Percentiles rank a stretch among this genome's conserved stretches.
Conservation (phyloP, 306 rosid species). For the Rosa chinensis region DNA sequence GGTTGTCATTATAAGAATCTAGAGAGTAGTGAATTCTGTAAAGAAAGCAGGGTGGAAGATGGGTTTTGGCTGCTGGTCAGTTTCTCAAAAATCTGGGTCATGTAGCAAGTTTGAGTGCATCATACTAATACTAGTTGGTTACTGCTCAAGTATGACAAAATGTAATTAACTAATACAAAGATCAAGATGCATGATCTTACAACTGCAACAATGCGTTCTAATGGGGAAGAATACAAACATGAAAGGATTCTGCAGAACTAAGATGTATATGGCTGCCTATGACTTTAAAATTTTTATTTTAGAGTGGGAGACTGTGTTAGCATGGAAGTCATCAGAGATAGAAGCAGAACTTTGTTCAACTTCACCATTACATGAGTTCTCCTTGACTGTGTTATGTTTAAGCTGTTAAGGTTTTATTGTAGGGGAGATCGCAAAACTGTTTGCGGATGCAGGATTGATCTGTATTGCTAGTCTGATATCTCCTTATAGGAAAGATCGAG, state of each 20-base stretch:
- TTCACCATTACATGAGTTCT: not conserved
- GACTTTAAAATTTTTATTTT: not conserved
- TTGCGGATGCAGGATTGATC: conserved; percentile 78
- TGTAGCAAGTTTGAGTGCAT: not conserved
- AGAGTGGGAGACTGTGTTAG: not conserved
- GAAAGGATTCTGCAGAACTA: not conserved
- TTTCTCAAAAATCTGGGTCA: not conserved
- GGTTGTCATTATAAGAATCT: not conserved
- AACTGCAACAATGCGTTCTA: not conserved
- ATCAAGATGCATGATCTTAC: not conserved
- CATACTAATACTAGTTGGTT: not conserved
- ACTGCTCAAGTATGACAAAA: not conserved
- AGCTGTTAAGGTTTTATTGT: conserved; percentile 21
- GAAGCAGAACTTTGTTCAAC: not conserved
- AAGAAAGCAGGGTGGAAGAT: not conserved
- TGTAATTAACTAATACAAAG: not conserved
- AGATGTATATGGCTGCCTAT: not conserved
- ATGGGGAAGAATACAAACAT: not conserved
- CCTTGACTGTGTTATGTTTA: not conserved
- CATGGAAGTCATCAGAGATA: not conserved
- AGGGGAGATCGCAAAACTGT: conserved; percentile 85
- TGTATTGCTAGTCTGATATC: conserved; percentile 81
- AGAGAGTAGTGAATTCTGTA: not conserved
- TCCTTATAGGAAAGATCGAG: conserved; percentile 73
- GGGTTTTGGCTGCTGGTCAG: too few species aligned